phyloP scores from a whole-genome alignment of 441 rosid species.

The Gossypium schwendimanii region DNA sequence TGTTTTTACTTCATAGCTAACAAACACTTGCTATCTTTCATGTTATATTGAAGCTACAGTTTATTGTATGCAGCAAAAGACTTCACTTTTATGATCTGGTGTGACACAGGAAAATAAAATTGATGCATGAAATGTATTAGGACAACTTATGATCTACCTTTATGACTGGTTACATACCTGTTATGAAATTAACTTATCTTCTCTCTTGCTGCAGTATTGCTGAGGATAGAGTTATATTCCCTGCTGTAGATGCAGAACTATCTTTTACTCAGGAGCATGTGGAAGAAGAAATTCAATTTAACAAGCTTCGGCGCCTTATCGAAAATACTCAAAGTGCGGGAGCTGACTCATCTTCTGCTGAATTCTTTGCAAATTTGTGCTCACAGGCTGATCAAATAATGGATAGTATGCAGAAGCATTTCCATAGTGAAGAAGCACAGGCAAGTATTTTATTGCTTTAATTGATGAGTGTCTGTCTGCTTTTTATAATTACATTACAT shows the following conservation, averaged over 20 bases:
- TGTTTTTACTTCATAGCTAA: background rate
- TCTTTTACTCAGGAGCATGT: slow-evolving; percentile 68
- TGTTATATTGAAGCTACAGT: background rate
- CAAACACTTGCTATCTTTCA: background rate
- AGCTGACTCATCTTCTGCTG: slow-evolving; percentile 45
- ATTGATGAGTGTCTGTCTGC: background rate
- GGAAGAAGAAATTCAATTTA: slow-evolving; percentile 59
- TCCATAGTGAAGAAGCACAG: slow-evolving; percentile 64
- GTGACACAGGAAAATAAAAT: background rate
- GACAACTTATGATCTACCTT: background rate
- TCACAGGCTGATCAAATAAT: slow-evolving; percentile 61
- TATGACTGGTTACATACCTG: slow-evolving; percentile 7
- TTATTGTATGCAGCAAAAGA: background rate
- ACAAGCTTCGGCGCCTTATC: slow-evolving; percentile 49
- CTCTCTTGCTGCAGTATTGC: slow-evolving; percentile 49
- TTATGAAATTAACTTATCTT: slow-evolving; percentile 15
- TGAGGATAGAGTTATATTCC: slow-evolving; percentile 75
- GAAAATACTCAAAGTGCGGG: slow-evolving; percentile 55
- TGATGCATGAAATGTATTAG: background rate
- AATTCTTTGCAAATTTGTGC: slow-evolving; percentile 49
- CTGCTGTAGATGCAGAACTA: slow-evolving; percentile 66
- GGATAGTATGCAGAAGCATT: slow-evolving; percentile 61
- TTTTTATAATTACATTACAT: background rate
- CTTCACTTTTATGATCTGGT: background rate
- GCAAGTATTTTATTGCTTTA: slow-evolving; percentile 25